Base-by-base conservation (phyloP, 208 protist genomes). In the Acanthamoeba castellanii region DNA sequence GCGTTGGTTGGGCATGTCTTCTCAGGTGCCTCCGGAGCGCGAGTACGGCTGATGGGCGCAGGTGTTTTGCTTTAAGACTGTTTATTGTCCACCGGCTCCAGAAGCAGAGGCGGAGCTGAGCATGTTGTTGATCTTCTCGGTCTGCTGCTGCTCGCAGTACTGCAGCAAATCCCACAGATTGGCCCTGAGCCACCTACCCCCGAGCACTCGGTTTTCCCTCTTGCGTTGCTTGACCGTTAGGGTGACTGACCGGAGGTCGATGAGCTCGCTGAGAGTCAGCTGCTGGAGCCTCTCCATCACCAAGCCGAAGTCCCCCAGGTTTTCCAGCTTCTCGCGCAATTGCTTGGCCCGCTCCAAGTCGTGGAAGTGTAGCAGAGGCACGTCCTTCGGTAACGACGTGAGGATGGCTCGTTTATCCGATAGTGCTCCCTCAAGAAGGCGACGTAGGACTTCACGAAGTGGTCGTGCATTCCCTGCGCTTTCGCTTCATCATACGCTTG, bases 381-480 rank as follows among this genome's bases (percentile, higher is more conserved):
- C 22, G 22, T 85, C 76, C 76, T 85, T 85, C 42, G 5, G 30
- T 9, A 34, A 42, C 37, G 76, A 85, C 16, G 22, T 16, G 25
- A 85, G 76, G 22, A 85, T 25, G 20, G 76, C 27, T 30, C 45
- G 76, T 85, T 85, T 6, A 59, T 1, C 8, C 42, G 42, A 42
- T 61, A 85, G 47, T 85, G 76, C 16, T 20, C 76, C 8, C 76
- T 7, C 34, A 85, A 0, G 18, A 57, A 25, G 47, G 42, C 11
- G 14, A 85, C 76, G 47, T 85, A 85, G 76, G 34, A 57, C 30
- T 34, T 50, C 42, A 85, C 42, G 20, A 85, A 42, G 30, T 85
- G 76, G 27, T 85, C 76, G 16, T n/a, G 76, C 14, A 85, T 30
- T 6, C 42, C 76, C 30, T 85, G 1, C 34, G 47, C 20, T 85